Percentiles rank a stretch among this genome's conserved stretches.
phyloP scores from a whole-genome alignment of 1,139 yeast genomes.

The Yamadazyma epiphylla region DNA sequence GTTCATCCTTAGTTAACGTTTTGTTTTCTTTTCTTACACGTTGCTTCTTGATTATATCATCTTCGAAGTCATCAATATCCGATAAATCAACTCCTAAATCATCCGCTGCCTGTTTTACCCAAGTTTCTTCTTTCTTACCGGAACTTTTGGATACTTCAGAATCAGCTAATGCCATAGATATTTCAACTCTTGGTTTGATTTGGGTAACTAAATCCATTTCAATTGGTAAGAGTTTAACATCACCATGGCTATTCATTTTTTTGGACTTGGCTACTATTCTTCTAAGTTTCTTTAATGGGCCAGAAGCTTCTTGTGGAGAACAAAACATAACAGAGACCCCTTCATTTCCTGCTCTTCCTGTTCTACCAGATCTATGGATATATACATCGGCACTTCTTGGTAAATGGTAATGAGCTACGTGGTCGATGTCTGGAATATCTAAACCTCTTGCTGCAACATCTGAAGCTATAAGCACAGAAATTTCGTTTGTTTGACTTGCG shows the following conservation, averaged over 20 bases:
- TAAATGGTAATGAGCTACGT: slow-evolving; percentile 92
- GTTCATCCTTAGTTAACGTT: slow-evolving; percentile 47
- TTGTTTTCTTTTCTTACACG: slow-evolving; percentile 59
- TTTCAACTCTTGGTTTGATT: slow-evolving; percentile 60
- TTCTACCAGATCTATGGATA: slow-evolving; percentile 95
- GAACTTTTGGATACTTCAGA: slow-evolving; percentile 57
- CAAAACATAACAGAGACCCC: slow-evolving; percentile 94
- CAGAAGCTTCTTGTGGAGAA: slow-evolving; percentile 90
- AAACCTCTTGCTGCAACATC: slow-evolving; percentile 99
- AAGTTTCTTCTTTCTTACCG: slow-evolving; percentile 65
- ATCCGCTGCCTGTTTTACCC: slow-evolving; percentile 90
- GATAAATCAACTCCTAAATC: slow-evolving; percentile 79
- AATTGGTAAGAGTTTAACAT: slow-evolving; percentile 70
- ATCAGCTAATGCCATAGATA: slow-evolving; percentile 77
- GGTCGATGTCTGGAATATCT: slow-evolving; percentile 87
- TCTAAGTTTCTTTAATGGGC: slow-evolving; percentile 76
- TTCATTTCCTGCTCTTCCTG: slow-evolving; percentile 91
- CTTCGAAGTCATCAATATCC: slow-evolving; percentile 59
- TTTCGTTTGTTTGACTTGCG: slow-evolving; percentile 45
- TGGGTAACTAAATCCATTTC: slow-evolving; percentile 73
- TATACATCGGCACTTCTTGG: slow-evolving; percentile 95
- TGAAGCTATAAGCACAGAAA: slow-evolving; percentile 83
- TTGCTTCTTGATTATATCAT: slow-evolving; percentile 61
- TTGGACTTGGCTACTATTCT: slow-evolving; percentile 49
- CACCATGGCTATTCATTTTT: slow-evolving; percentile 38